These are phyloP conservation scores for Scutellaria baicalensis DNA, from an alignment of 257 asterid species.

Conservation along the genomic window DNA sequence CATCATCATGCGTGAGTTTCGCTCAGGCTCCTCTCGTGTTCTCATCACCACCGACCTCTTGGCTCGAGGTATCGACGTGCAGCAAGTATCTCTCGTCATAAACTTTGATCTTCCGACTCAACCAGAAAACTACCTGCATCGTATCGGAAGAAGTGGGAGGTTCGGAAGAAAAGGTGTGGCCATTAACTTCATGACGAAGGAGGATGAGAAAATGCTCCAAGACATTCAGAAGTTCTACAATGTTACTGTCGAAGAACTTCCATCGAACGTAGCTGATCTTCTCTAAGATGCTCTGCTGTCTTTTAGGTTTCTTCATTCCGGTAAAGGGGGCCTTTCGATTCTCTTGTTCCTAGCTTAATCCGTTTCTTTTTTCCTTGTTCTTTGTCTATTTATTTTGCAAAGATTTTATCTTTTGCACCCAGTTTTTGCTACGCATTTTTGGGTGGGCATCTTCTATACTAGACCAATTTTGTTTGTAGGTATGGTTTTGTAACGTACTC, in stretches of 20 bases:
- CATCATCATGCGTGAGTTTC: constrained; percentile 76
- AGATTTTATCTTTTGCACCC: constrained; percentile 9
- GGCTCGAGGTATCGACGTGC: constrained; percentile 47
- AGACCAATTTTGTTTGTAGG: constrained; percentile 36
- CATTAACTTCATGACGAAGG: constrained; percentile 56
- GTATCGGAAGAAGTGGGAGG: constrained; percentile 75
- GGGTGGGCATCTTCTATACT: constrained; percentile 22
- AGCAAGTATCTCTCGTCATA: constrained; percentile 73
- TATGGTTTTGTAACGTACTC: constrained; percentile 22
- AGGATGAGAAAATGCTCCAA: constrained; percentile 58
- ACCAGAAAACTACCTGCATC: constrained; percentile 73
- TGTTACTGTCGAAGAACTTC: constrained; percentile 63
- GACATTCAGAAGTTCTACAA: constrained; percentile 81
- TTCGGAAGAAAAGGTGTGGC: constrained; percentile 79
- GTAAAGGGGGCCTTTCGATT: not conserved
- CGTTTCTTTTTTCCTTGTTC: too few species aligned
- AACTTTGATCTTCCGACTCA: constrained; percentile 76
- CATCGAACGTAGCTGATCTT: constrained; percentile 70
- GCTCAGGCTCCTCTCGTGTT: constrained; percentile 62
- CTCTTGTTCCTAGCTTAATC: not conserved
- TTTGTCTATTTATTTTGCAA: constrained; percentile 15
- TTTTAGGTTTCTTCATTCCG: not conserved
- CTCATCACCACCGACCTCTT: constrained; percentile 38
- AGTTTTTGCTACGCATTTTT: not conserved
- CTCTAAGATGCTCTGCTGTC: constrained; percentile 26